A percentile compares a stretch with the other conserved stretches of the same genome.
phyloP scores from a whole-genome alignment of 163 green algal genomes.

The Chlamydomonas reinhardtii region DNA sequence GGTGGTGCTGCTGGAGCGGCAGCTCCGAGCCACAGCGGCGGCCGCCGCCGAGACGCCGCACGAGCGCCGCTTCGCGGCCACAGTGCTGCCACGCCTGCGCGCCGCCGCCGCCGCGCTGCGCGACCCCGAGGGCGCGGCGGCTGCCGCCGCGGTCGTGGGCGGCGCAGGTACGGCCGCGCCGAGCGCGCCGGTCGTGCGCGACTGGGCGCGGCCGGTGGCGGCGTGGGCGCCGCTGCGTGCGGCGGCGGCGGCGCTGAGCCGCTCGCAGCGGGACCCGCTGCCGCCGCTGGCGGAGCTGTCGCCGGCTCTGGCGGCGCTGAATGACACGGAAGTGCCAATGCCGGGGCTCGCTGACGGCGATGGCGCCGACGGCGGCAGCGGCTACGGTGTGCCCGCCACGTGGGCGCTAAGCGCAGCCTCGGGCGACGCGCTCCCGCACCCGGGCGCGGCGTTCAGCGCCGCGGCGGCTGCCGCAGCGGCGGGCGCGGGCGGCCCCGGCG shows the following conservation, averaged over 20 bases:
- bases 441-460: neutral
- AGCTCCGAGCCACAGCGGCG: constrained; percentile 44
- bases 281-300: constrained; percentile 56
- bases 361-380: neutral
- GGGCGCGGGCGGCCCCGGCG: neutral
- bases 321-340: constrained; percentile 56
- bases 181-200: neutral
- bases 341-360: constrained; percentile 39
- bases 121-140: neutral
- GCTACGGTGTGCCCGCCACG: neutral
- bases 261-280: constrained; percentile 24
- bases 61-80: constrained; percentile 55
- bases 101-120: constrained; percentile 19
- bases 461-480: neutral
- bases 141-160: too few relatives aligned
- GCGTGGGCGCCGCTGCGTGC: constrained; percentile 56
- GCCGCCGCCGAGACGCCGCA: constrained; percentile 27
- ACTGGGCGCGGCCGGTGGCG: constrained; percentile 30
- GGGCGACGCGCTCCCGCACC: neutral
- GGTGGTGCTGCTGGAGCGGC: constrained; percentile 62
- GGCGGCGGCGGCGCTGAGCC: constrained; percentile 27
- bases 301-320: constrained; percentile 52
- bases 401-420: neutral
- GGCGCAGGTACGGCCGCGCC: too few relatives aligned
- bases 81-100: constrained; percentile 54